Conservation (phyloP, 2,329 filamentous ascomycete species). For the Aspergillus costaricaensis region DNA sequence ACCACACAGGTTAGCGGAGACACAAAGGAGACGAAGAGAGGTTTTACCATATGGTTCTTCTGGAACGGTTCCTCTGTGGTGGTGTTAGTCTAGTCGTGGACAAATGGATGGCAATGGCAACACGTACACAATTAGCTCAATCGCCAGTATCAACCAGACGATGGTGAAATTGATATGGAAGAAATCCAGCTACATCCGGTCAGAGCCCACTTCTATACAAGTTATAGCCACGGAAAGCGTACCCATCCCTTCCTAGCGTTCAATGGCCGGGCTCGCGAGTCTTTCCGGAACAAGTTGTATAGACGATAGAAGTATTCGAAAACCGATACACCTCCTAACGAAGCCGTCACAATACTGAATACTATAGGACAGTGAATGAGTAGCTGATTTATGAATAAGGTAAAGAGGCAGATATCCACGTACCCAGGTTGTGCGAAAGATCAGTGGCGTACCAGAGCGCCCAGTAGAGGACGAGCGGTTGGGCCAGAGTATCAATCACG, state of each 20-base stretch:
- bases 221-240: conserved; percentile 3
- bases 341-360: conserved; percentile 46
- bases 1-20: neutral
- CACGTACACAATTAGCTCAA: conserved; percentile 46
- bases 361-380: conserved; percentile 27
- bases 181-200: conserved; percentile 42
- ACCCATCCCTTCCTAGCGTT: conserved; percentile 49
- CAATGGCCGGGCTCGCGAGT: conserved; percentile 41
- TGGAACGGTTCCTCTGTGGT: conserved; percentile 43
- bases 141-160: conserved; percentile 46
- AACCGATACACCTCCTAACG: conserved; percentile 45
- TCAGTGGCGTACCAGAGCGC: conserved; percentile 60
- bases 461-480: conserved; percentile 63
- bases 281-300: conserved; percentile 40
- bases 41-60: conserved; percentile 42
- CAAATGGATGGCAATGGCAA: neutral
- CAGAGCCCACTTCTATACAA: conserved; percentile 5
- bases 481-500: conserved; percentile 59
- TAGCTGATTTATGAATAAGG: neutral
- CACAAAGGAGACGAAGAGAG: neutral
- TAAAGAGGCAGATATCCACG: conserved; percentile 15
- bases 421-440: conserved; percentile 47
- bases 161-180: conserved; percentile 51
- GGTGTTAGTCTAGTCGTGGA: conserved; percentile 17
- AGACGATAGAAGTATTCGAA: conserved; percentile 48